Percentiles rank a stretch among this genome's conserved stretches.
These are phyloP conservation scores for Pseudohyphozyma bogoriensis DNA, from an alignment of 768 basidiomycete genomes.

Conservation along the genomic window DNA sequence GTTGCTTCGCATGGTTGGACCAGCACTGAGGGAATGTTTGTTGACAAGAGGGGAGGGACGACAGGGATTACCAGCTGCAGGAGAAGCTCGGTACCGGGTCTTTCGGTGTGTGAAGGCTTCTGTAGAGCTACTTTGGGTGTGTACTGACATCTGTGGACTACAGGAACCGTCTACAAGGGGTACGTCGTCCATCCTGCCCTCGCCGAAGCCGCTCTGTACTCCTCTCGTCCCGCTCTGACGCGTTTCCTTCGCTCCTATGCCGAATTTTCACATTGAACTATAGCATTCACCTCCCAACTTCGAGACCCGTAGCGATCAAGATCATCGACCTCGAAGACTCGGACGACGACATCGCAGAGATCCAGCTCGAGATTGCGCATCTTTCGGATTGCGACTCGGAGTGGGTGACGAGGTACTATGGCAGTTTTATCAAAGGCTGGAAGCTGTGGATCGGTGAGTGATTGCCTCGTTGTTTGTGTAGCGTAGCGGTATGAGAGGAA, in stretches of 20 bases:
- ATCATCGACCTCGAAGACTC: constrained; percentile 98
- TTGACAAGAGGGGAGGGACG: neutral
- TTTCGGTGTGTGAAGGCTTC: constrained; percentile 71
- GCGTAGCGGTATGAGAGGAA: neutral
- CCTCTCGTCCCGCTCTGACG: neutral
- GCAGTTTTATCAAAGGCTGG: constrained; percentile 90
- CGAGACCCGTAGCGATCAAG: constrained; percentile 93
- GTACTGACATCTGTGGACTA: neutral
- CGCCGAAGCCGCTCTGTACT: neutral
- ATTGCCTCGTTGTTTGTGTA: too few relatives aligned
- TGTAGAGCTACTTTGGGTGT: neutral
- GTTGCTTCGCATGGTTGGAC: too few relatives aligned
- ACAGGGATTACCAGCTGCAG: constrained; percentile 75
- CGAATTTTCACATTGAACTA: neutral
- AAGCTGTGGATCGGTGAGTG: constrained; percentile 79
- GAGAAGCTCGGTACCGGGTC: constrained; percentile 96
- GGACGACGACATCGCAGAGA: constrained; percentile 96
- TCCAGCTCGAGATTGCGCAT: constrained; percentile 92
- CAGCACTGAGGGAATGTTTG: too few relatives aligned
- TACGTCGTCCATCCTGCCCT: constrained; percentile 33
- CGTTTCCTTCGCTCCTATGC: neutral
- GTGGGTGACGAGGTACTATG: constrained; percentile 92
- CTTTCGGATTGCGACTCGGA: constrained; percentile 92
- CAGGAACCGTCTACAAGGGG: constrained; percentile 72
- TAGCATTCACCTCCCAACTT: constrained; percentile 77